These are phyloP conservation scores for Paracoccidioides lutzii DNA, from an alignment of 2,329 filamentous ascomycete genomes.

Conservation along the genomic window DNA sequence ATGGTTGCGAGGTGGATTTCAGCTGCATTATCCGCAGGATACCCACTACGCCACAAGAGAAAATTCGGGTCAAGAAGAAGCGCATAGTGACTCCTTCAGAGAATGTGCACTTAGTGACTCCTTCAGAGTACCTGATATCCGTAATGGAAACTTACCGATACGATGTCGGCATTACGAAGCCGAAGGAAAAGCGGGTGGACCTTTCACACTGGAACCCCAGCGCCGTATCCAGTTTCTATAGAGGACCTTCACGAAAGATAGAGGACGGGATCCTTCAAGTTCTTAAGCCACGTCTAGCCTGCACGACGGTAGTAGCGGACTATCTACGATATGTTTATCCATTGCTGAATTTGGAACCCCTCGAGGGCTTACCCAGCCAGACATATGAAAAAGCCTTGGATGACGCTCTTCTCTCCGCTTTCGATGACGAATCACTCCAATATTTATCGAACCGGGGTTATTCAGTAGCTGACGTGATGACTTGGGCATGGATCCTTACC, in stretches of 20 bases:
- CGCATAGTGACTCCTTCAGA: not conserved
- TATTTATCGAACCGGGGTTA: constrained; percentile 24
- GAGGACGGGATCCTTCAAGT: not conserved
- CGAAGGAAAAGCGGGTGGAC: constrained; percentile 3
- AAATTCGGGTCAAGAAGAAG: not conserved
- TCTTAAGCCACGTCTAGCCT: constrained; percentile 1
- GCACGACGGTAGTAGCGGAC: constrained; percentile 23
- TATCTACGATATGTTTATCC: constrained; percentile 27
- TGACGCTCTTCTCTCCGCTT: constrained; percentile 21
- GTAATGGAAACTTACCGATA: constrained; percentile 5
- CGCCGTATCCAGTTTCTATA: not conserved
- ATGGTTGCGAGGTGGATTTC: too few species aligned
- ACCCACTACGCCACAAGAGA: not conserved
- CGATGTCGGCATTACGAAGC: constrained; percentile 2
- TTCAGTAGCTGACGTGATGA: constrained; percentile 28
- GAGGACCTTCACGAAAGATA: not conserved
- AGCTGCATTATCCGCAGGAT: too few species aligned
- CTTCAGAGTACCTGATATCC: constrained; percentile 5
- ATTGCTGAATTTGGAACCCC: constrained; percentile 10
- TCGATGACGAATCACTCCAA: constrained; percentile 17
- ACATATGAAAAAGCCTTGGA: constrained; percentile 11
- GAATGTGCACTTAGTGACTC: not conserved
- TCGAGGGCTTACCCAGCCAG: not conserved
- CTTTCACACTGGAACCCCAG: constrained; percentile 4
- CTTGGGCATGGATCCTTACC: constrained; percentile 37